These are phyloP conservation scores for Cladosporium oxysporum DNA, from an alignment of 2,329 filamentous ascomycete genomes.

Conservation along the genomic window DNA sequence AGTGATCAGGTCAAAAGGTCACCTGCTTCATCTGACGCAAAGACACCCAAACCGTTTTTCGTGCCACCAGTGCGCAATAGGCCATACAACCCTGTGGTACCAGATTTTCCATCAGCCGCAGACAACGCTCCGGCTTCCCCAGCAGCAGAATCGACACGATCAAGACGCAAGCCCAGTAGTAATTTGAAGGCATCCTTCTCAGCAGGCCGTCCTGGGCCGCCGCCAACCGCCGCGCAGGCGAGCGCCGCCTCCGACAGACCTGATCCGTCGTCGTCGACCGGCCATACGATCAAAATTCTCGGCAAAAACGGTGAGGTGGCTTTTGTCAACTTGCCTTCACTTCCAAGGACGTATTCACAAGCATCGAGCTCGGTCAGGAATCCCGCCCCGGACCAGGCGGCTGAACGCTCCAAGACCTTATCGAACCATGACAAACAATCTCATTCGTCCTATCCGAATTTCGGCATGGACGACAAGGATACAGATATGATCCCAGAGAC, in stretches of 20 bases:
- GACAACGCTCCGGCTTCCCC: neutral
- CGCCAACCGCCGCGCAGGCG: neutral
- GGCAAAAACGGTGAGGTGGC: constrained; percentile 29
- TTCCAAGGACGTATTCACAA: neutral
- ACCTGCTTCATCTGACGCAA: constrained; percentile 16
- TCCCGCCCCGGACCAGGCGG: neutral
- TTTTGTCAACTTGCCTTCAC: constrained; percentile 23
- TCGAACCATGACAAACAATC: neutral
- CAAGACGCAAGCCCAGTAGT: neutral
- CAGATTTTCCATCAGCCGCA: neutral
- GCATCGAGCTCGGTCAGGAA: neutral
- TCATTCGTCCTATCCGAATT: neutral
- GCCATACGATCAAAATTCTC: constrained; percentile 18
- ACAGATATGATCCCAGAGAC: neutral
- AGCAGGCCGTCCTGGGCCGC: neutral
- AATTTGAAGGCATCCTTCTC: too few relatives aligned
- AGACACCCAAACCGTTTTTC: constrained; percentile 3
- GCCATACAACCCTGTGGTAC: neutral
- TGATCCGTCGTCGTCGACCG: neutral
- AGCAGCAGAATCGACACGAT: neutral
- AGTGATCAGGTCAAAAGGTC: too few relatives aligned
- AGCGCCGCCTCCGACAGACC: neutral
- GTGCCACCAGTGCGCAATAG: constrained; percentile 5
- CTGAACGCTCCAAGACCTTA: neutral
- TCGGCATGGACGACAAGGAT: neutral